A percentile compares a stretch with the other conserved stretches of the same genome.
These are phyloP conservation scores for Phlegmacium glaucopus DNA, from an alignment of 768 basidiomycete species.

Conservation along the genomic window DNA sequence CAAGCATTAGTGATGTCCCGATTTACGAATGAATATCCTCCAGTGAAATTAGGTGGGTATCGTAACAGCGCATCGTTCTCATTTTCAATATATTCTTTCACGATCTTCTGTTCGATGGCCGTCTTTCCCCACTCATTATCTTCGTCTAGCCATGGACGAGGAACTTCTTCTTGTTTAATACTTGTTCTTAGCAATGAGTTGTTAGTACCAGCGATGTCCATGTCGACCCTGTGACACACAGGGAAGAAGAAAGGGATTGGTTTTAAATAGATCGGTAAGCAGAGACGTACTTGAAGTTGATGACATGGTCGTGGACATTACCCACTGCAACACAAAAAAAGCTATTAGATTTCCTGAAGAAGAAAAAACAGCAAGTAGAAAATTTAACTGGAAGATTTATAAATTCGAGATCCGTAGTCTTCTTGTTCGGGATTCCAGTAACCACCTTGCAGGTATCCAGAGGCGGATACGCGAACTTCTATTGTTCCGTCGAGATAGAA, in stretches of 20 bases:
- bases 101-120: constrained; percentile 52
- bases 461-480: constrained; percentile 65
- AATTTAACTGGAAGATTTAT: constrained; percentile 50
- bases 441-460: constrained; percentile 66
- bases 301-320: constrained; percentile 64
- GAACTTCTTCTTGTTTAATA: constrained; percentile 45
- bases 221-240: constrained; percentile 43
- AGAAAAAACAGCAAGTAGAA: not conserved
- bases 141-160: constrained; percentile 52
- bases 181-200: constrained; percentile 55
- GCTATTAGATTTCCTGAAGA: not conserved
- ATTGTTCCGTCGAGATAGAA: constrained; percentile 67
- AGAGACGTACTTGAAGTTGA: constrained; percentile 50
- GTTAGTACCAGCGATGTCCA: constrained; percentile 56
- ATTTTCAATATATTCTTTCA: constrained; percentile 43
- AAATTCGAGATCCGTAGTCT: constrained; percentile 52
- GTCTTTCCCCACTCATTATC: constrained; percentile 55
- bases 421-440: constrained; percentile 50
- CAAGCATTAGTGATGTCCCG: constrained; percentile 49
- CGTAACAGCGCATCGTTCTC: constrained; percentile 51
- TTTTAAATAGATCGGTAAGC: not conserved
- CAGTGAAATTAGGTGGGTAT: constrained; percentile 53
- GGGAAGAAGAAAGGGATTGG: not conserved
- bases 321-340: constrained; percentile 47
- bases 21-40: constrained; percentile 55